These are phyloP conservation scores for Teratosphaeria zuluensis DNA, from an alignment of 2,329 filamentous ascomycete genomes.

Conservation along the genomic window DNA sequence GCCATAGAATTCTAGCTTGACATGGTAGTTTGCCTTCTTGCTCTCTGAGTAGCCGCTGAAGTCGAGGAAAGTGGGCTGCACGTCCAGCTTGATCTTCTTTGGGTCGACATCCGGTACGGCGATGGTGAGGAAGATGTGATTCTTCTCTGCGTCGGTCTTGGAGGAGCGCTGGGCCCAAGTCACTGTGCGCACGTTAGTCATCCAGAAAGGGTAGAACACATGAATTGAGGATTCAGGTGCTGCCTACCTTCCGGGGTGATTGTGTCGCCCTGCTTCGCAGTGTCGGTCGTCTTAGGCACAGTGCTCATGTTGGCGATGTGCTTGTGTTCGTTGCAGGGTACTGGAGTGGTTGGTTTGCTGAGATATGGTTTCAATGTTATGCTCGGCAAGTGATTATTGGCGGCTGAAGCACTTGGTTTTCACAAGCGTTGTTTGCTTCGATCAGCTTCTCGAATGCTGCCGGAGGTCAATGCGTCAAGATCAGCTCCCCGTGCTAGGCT, in stretches of 20 bases:
- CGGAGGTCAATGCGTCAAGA: not conserved
- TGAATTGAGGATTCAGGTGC: not conserved
- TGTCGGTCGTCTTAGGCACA: constrained; percentile 19
- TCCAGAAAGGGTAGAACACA: not conserved
- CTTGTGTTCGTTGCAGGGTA: constrained; percentile 21
- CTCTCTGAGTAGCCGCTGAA: constrained; percentile 77
- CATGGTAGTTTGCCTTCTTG: constrained; percentile 77
- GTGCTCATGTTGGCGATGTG: constrained; percentile 3
- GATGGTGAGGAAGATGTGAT: constrained; percentile 91
- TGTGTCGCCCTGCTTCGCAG: constrained; percentile 15
- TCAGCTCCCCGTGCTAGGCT: not conserved
- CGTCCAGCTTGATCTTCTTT: constrained; percentile 67
- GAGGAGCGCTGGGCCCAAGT: constrained; percentile 97
- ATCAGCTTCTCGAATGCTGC: not conserved
- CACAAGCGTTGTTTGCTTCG: not conserved
- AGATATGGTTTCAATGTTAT: constrained; percentile 4
- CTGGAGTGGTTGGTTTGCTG: constrained; percentile 7
- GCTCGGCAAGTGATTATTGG: not conserved
- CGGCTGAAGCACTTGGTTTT: not conserved
- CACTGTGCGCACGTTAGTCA: constrained; percentile 46
- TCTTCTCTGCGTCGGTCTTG: constrained; percentile 67
- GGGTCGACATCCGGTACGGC: constrained; percentile 73
- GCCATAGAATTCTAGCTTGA: constrained; percentile 78
- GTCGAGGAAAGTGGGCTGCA: constrained; percentile 65
- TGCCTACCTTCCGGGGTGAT: constrained; percentile 28